These are phyloP conservation scores for Fusarium liriodendri DNA, from an alignment of 2,329 filamentous ascomycete genomes.

Conservation along the genomic window DNA sequence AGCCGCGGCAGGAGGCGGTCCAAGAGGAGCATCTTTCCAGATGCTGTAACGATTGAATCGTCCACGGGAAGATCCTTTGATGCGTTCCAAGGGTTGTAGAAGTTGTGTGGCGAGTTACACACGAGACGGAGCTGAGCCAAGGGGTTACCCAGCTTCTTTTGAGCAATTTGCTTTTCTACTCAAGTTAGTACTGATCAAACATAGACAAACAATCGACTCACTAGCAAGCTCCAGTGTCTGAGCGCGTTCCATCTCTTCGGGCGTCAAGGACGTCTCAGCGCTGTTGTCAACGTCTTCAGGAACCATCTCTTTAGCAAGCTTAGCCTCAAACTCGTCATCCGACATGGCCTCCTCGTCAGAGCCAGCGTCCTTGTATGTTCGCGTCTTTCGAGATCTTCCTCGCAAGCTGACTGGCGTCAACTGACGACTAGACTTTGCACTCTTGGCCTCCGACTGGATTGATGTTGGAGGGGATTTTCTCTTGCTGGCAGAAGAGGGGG, in stretches of 20 bases:
- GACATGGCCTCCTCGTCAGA: conserved; percentile 74
- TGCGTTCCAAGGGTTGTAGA: conserved; percentile 88
- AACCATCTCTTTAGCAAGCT: conserved; percentile 73
- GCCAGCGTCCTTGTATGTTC: conserved; percentile 65
- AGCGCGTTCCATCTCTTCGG: conserved; percentile 72
- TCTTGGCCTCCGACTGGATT: conserved; percentile 67
- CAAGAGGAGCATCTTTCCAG: conserved; percentile 95
- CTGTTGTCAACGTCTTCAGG: conserved; percentile 52
- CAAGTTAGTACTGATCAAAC: conserved; percentile 38
- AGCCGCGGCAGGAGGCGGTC: conserved; percentile 85
- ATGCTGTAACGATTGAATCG: conserved; percentile 84
- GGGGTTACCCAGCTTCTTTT: conserved; percentile 93
- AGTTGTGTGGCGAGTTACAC: conserved; percentile 95
- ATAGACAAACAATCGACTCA: conserved; percentile 53
- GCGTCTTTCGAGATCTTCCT: conserved; percentile 61
- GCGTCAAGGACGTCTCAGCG: conserved; percentile 49
- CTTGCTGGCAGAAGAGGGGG: conserved; percentile 44
- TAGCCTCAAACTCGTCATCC: conserved; percentile 86
- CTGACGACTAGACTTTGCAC: conserved; percentile 76
- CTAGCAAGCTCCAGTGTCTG: conserved; percentile 81
- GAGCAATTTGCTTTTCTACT: conserved; percentile 82
- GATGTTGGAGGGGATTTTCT: conserved; percentile 47
- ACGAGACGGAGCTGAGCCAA: conserved; percentile 91
- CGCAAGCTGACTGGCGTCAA: conserved; percentile 76
- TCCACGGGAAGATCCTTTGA: conserved; percentile 72